A percentile compares a stretch with the other conserved stretches of the same genome.
Conservation (phyloP, 768 basidiomycete genomes). For the Lentinula sp. region DNA sequence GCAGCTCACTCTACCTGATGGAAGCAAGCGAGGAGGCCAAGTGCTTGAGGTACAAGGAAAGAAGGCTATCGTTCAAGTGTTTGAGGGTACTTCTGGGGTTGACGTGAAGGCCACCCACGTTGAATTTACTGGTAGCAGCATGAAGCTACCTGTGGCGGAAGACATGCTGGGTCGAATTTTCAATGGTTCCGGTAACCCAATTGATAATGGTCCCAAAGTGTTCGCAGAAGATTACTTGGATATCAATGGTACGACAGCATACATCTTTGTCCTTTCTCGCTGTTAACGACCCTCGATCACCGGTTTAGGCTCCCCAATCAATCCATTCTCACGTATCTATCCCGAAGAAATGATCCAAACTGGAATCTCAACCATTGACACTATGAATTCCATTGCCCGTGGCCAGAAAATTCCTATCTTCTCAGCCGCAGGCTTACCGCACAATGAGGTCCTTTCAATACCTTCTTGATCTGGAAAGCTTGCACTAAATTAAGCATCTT, state of each 20-base stretch:
- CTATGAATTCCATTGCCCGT: constrained; percentile 98
- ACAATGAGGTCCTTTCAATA: constrained; percentile 74
- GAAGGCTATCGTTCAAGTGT: constrained; percentile 99
- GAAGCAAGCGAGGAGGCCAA: constrained; percentile 91
- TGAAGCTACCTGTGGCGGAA: constrained; percentile 98
- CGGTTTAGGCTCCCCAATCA: constrained; percentile 86
- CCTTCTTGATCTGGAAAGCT: constrained; percentile 6
- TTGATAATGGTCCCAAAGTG: constrained; percentile 97
- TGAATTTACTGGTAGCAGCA: constrained; percentile 96
- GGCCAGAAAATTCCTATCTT: constrained; percentile 99
- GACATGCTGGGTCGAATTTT: constrained; percentile 99
- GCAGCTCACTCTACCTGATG: constrained; percentile 90
- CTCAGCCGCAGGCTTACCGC: constrained; percentile 96
- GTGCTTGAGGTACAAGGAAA: constrained; percentile 97
- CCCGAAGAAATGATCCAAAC: constrained; percentile 99
- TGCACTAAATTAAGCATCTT: constrained; percentile 3
- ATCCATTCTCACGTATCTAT: constrained; percentile 96
- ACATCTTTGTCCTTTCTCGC: constrained; percentile 7
- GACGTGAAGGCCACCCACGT: constrained; percentile 98
- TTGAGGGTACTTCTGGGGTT: constrained; percentile 95
- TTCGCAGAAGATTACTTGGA: constrained; percentile 99
- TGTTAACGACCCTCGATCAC: constrained; percentile 1
- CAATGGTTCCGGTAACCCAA: constrained; percentile 97
- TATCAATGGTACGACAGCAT: constrained; percentile 76
- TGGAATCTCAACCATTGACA: constrained; percentile 97